Evolutionary conservation across 2,329 filamentous ascomycete genomes (phyloP), one percentile per base, ranked within the genome.

Genomic region (Fusarium miscanthi): DNA sequence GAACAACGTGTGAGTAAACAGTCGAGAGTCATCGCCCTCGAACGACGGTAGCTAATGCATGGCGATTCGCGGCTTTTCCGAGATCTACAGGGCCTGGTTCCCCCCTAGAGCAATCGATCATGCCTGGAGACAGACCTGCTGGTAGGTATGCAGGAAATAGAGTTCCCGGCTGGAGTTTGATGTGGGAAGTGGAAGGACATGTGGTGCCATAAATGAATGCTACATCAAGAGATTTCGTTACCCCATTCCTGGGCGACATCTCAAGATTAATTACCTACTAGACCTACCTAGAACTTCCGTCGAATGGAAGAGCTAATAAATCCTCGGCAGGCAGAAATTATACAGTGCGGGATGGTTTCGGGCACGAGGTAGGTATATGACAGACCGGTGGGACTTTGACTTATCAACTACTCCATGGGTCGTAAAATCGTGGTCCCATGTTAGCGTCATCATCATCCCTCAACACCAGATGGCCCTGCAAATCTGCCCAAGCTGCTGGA

Each of bases 361-460:
- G 27, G 27, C 40, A 63, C 66, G 23, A 52, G 8, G 23, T 27
- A 31, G 10, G 45, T 49, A 40, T 40, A 54, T 58, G 38, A 53
- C 52, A 69, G 56, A 49, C 46, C 54, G 43, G 64, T 60, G 49
- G 45, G 30, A 52, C 58, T 46, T 42, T 40, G 23, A 40, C 33
- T 41, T 30, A n/a, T 25, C 49, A 17, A 30, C 62, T 56, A 59
- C 58, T 49, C 57, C 59, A 75, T 74, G 73, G 62, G 45, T 59
- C 51, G 35, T 48, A 31, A 46, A 62, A 59, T 53, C 57, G 59
- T 77, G 74, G 76, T 68, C 74, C 63, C 73, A 77, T 78, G 53
- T 65, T 61, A 49, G 65, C 76, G 76, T 78, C 76, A 77, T 75
- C 76, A 72, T 70, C 71, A 69, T 70, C 67, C 64, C 57, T 70